Evolutionary conservation across 345 rosid species (phyloP).

Genomic region (Linum lewisii): DNA sequence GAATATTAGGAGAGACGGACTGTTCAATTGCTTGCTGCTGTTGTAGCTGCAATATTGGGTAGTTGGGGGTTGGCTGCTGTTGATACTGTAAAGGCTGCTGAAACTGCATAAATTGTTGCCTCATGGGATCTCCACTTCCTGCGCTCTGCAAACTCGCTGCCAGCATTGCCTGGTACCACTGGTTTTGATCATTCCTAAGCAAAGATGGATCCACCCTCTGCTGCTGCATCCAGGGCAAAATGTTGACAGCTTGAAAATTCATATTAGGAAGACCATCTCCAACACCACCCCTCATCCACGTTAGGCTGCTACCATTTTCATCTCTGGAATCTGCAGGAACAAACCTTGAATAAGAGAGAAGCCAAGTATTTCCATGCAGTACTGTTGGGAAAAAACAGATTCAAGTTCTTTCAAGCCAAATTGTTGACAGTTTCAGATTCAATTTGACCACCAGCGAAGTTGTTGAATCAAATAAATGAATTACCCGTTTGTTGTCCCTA

Average conservation of each 20-base stretch:
- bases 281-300: constrained; percentile 53
- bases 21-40: constrained; percentile 12
- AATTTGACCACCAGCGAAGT: too few relatives aligned
- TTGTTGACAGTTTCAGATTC: too few relatives aligned
- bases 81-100: constrained; percentile 41
- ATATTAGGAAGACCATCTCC: constrained; percentile 54
- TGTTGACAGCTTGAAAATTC: constrained; percentile 45
- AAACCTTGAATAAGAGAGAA: constrained; percentile 1
- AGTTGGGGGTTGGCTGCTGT: constrained; percentile 45
- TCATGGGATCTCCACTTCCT: constrained; percentile 43
- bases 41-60: constrained; percentile 35
- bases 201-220: constrained; percentile 49
- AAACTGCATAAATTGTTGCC: constrained; percentile 52
- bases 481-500: too few relatives aligned
- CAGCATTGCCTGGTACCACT: constrained; percentile 57
- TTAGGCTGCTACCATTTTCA: constrained; percentile 38
- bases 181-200: constrained; percentile 48
- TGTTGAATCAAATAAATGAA: too few relatives aligned
- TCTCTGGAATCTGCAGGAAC: constrained; percentile 42
- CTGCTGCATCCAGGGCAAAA: constrained; percentile 58
- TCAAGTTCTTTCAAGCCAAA: neutral
- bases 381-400: too few relatives aligned
- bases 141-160: constrained; percentile 46
- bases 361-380: too few relatives aligned
- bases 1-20: constrained; percentile 30